Conservation (phyloP, 495 filamentous ascomycete genomes). For the Neurospora discreta region DNA sequence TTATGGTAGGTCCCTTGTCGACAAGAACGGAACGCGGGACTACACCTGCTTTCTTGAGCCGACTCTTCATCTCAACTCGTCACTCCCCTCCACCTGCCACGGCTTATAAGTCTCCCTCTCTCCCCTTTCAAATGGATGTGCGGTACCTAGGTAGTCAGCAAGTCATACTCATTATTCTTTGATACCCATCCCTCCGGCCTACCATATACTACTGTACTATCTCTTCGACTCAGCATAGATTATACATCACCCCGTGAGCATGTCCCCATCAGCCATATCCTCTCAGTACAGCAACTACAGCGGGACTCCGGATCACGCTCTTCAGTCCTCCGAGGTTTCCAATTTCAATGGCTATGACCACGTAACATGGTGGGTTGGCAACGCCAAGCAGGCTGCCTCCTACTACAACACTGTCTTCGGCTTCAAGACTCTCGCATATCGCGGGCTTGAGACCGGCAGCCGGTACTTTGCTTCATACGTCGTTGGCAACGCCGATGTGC, state of each 20-base stretch:
- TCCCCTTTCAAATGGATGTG: not conserved
- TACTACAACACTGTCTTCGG: slow-evolving; percentile 81
- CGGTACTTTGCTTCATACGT: slow-evolving; percentile 69
- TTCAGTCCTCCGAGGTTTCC: slow-evolving; percentile 28
- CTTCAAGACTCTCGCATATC: slow-evolving; percentile 70
- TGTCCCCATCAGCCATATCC: slow-evolving; percentile 65
- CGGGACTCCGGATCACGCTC: slow-evolving; percentile 31
- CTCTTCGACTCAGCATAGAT: not conserved
- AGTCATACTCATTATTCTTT: not conserved
- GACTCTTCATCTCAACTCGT: slow-evolving; percentile 1
- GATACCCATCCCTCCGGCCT: not conserved
- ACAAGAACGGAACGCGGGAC: slow-evolving; percentile 1
- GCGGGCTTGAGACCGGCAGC: slow-evolving; percentile 75
- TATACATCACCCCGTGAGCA: slow-evolving; percentile 25
- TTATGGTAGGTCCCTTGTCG: not conserved
- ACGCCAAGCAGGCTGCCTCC: slow-evolving; percentile 83
- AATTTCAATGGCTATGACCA: slow-evolving; percentile 80
- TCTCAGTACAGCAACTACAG: slow-evolving; percentile 34
- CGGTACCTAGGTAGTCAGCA: not conserved
- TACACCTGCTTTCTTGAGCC: slow-evolving; percentile 15
- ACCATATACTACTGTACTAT: not conserved
- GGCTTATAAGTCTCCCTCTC: slow-evolving; percentile 3
- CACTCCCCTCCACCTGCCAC: not conserved
- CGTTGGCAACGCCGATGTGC: slow-evolving; percentile 62
- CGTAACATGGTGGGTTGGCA: slow-evolving; percentile 88